Conservation (phyloP, 176 grass and related monocot genomes). For the Leersia perrieri region DNA sequence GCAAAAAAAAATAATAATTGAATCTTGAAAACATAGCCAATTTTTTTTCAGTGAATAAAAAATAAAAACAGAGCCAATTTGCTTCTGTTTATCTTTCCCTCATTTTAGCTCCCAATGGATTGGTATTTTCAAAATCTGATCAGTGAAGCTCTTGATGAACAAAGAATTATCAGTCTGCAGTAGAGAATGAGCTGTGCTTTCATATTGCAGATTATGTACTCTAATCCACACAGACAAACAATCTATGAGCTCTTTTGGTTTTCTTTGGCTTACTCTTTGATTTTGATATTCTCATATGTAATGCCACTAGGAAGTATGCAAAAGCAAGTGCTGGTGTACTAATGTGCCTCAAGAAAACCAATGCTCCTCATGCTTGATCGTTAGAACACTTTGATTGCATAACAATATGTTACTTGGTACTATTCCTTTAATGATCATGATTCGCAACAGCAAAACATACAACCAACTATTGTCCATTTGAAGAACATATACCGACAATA, state of each 20-base stretch:
- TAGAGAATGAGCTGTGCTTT: not conserved
- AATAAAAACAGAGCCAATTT: not conserved
- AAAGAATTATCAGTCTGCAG: not conserved
- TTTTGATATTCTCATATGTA: not conserved
- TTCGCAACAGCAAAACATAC: constrained; percentile 7
- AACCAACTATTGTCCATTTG: not conserved
- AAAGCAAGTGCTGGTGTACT: not conserved
- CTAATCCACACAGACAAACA: not conserved
- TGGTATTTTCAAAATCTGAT: not conserved
- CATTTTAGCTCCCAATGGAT: not conserved
- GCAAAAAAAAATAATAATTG: too few species aligned
- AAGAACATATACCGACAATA: not conserved
- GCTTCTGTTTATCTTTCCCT: not conserved
- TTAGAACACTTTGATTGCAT: not conserved
- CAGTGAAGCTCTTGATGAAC: not conserved
- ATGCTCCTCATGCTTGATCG: not conserved
- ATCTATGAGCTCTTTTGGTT: not conserved
- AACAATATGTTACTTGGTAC: not conserved
- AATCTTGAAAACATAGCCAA: not conserved
- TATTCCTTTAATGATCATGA: not conserved
- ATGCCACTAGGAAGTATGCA: not conserved
- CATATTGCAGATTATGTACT: not conserved
- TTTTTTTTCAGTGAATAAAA: too few species aligned
- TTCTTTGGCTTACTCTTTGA: not conserved
- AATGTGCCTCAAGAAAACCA: not conserved